Conservation (phyloP, 2,329 filamentous ascomycete genomes). For the Cladobotryum mycophilum region DNA sequence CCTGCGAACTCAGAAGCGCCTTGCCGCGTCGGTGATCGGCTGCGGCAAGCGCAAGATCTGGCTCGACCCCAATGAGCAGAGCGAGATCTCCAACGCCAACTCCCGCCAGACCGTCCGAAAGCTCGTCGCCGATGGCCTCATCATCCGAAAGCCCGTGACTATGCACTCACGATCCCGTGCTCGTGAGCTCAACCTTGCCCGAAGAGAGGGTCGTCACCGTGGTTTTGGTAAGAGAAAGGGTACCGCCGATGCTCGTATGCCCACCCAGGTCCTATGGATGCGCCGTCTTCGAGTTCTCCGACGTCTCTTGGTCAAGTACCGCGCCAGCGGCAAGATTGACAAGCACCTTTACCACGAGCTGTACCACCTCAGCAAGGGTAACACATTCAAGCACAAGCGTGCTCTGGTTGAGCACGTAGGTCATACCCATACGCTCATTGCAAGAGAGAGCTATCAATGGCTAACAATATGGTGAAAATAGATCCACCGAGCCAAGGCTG, state of each 20-base stretch:
- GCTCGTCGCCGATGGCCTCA: constrained; percentile 98
- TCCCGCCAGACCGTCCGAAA: constrained; percentile 99
- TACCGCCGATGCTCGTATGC: constrained; percentile 99
- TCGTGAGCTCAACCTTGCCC: constrained; percentile 88
- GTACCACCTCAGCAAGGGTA: constrained; percentile 99
- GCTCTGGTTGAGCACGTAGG: constrained; percentile 99
- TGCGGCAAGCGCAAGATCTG: constrained; percentile 99
- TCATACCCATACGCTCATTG: constrained; percentile 27
- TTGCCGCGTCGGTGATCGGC: constrained; percentile 96
- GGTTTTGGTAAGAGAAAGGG: constrained; percentile 99
- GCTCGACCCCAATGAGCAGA: constrained; percentile 99
- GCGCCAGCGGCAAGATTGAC: constrained; percentile 99
- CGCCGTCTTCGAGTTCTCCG: constrained; percentile 98
- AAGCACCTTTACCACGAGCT: constrained; percentile 99
- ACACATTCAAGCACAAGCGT: constrained; percentile 99
- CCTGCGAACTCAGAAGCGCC: constrained; percentile 99
- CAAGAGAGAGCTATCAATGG: neutral
- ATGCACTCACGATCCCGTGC: constrained; percentile 98
- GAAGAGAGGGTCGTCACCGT: constrained; percentile 94
- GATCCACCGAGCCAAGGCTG: constrained; percentile 99
- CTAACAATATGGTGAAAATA: constrained; percentile 31
- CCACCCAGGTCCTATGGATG: constrained; percentile 98
- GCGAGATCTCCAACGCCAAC: constrained; percentile 99
- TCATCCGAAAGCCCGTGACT: constrained; percentile 99
- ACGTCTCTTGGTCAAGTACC: constrained; percentile 99